Percentiles rank a stretch among this genome's conserved stretches.
Conservation (phyloP, 2,329 filamentous ascomycete species). For the Aureobasidium sp. region DNA sequence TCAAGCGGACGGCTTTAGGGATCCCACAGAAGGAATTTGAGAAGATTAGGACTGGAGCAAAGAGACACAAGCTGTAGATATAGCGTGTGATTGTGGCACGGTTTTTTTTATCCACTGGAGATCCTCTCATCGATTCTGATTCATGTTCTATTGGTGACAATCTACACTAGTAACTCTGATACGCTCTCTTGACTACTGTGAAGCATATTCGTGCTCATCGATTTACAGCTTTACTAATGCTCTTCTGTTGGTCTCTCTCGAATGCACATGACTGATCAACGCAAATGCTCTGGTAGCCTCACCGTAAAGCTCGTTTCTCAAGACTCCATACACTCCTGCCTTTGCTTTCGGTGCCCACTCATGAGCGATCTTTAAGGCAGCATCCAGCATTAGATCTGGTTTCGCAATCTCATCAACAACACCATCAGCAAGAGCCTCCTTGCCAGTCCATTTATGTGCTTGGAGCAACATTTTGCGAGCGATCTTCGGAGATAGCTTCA, state of each 20-base stretch:
- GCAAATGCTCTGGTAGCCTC: slow-evolving; percentile 44
- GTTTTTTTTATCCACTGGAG: too few species aligned
- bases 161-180: neutral
- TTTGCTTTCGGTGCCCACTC: slow-evolving; percentile 34
- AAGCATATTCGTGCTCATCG: neutral
- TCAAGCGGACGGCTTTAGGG: neutral
- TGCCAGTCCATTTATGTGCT: slow-evolving; percentile 46
- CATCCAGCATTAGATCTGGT: slow-evolving; percentile 41
- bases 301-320: slow-evolving; percentile 46
- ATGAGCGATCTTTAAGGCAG: slow-evolving; percentile 36
- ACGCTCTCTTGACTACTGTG: neutral
- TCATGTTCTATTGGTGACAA: too few species aligned
- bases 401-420: slow-evolving; percentile 45
- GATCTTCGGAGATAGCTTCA: slow-evolving; percentile 44
- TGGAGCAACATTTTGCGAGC: slow-evolving; percentile 49
- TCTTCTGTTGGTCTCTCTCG: slow-evolving; percentile 32
- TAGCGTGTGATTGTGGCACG: too few species aligned
- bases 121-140: too few species aligned
- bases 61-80: neutral
- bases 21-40: neutral
- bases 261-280: slow-evolving; percentile 46
- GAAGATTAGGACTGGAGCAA: neutral
- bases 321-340: slow-evolving; percentile 43
- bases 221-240: slow-evolving; percentile 17
- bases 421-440: slow-evolving; percentile 42